Evolutionary conservation across 768 basidiomycete species (phyloP).

Genomic region (Pulveroboletus sp.): DNA sequence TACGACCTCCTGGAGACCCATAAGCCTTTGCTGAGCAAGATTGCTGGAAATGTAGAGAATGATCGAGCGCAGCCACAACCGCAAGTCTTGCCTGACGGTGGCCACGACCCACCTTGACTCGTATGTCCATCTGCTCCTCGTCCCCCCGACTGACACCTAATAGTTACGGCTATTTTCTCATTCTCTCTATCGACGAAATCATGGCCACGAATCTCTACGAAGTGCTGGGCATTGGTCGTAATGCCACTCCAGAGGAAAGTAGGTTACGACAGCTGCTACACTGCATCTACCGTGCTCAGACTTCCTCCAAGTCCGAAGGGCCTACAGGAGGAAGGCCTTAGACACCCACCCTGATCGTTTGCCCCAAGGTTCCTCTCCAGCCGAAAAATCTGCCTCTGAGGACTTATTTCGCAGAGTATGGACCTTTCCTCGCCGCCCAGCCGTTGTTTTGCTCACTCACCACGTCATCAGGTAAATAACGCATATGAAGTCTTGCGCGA

Average conservation of each 20-base stretch:
- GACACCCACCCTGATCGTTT: constrained; percentile 75
- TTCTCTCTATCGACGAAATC: constrained; percentile 1
- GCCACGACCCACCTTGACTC: not conserved
- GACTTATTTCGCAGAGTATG: constrained; percentile 48
- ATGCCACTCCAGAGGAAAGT: constrained; percentile 65
- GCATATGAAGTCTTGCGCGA: constrained; percentile 75
- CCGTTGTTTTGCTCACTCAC: not conserved
- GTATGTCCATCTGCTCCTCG: not conserved
- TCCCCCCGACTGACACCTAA: not conserved
- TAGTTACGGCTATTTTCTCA: not conserved
- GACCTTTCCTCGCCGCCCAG: not conserved
- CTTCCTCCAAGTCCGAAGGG: constrained; percentile 55
- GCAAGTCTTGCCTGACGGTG: not conserved
- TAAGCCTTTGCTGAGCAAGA: not conserved
- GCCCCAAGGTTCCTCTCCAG: constrained; percentile 47
- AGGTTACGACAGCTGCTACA: constrained; percentile 21
- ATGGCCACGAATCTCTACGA: constrained; percentile 67
- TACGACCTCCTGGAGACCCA: constrained; percentile 67
- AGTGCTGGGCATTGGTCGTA: constrained; percentile 45
- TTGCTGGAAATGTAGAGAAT: constrained; percentile 4
- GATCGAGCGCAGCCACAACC: constrained; percentile 16
- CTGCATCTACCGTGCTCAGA: constrained; percentile 2
- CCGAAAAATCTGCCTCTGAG: constrained; percentile 56
- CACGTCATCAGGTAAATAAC: constrained; percentile 53
- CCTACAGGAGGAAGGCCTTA: constrained; percentile 70